phyloP scores from a whole-genome alignment of 2,329 filamentous ascomycete species.

The Fusarium sublunatum region DNA sequence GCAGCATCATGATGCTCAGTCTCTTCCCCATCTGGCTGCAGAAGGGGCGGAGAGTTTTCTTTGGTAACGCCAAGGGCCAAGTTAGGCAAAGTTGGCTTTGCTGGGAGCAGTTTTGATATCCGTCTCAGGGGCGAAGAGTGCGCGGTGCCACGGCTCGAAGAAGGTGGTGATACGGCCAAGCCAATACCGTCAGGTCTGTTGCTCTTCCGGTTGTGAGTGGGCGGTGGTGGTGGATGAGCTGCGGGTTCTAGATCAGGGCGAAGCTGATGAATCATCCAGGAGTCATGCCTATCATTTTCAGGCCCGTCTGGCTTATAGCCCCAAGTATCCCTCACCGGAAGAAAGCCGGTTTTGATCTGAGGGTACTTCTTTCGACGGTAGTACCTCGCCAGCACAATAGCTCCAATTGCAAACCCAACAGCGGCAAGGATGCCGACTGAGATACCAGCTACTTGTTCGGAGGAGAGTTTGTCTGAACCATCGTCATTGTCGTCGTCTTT shows the following conservation, averaged over 20 bases:
- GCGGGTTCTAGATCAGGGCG: conserved; percentile 37
- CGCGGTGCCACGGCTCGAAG: conserved; percentile 38
- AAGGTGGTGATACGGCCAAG: conserved; percentile 56
- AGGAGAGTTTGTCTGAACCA: conserved; percentile 44
- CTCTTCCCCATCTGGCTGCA: conserved; percentile 29
- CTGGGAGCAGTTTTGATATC: conserved; percentile 59
- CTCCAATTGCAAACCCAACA: conserved; percentile 59
- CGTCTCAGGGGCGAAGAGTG: conserved; percentile 48
- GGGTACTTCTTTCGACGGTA: conserved; percentile 56
- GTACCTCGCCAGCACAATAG: conserved; percentile 59
- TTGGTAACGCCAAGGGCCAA: conserved; percentile 33
- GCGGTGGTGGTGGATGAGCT: conserved; percentile 36
- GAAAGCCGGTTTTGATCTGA: conserved; percentile 54
- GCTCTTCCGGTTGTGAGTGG: conserved; percentile 46
- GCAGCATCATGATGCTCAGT: conserved; percentile 18
- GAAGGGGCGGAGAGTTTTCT: conserved; percentile 27
- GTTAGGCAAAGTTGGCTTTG: conserved; percentile 57
- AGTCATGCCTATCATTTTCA: conserved; percentile 37
- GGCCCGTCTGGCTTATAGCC: conserved; percentile 48
- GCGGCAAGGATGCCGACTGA: conserved; percentile 64
- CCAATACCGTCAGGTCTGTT: conserved; percentile 56
- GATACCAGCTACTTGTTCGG: conserved; percentile 67
- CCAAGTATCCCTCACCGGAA: conserved; percentile 53
- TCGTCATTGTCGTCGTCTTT: conserved; percentile 27
- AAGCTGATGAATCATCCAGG: conserved; percentile 46